phyloP scores from a whole-genome alignment of 495 filamentous ascomycete genomes.

The Thozetella sp. region DNA sequence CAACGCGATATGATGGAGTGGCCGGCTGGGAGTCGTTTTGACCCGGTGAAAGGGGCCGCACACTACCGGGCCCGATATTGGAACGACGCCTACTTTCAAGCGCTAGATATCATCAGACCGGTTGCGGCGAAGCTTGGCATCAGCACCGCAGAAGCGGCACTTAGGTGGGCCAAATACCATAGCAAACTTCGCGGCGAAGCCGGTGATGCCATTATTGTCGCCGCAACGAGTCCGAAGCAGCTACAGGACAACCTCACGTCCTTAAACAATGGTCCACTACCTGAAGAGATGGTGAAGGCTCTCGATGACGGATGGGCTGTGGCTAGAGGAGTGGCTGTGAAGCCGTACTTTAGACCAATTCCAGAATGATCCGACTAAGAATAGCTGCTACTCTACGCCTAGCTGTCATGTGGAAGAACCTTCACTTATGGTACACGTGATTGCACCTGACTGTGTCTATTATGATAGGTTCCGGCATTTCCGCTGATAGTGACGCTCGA shows the following conservation, averaged over 20 bases:
- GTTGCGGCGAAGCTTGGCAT: constrained; percentile 42
- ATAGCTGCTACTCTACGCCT: too few relatives aligned
- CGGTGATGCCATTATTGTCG: constrained; percentile 52
- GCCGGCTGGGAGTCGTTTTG: neutral
- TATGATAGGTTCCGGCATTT: too few relatives aligned
- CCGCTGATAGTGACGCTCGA: too few relatives aligned
- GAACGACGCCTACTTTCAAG: constrained; percentile 44
- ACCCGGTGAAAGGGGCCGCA: neutral
- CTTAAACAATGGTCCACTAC: constrained; percentile 52
- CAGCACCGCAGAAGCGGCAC: constrained; percentile 40
- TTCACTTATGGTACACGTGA: too few relatives aligned
- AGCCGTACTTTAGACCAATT: neutral
- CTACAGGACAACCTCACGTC: constrained; percentile 48
- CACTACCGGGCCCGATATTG: constrained; percentile 32
- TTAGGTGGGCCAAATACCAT: constrained; percentile 49
- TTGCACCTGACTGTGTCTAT: too few relatives aligned
- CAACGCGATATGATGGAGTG: constrained; percentile 20
- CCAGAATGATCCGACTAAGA: neutral
- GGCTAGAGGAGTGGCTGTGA: constrained; percentile 19
- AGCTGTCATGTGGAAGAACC: too few relatives aligned
- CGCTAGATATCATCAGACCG: constrained; percentile 41
- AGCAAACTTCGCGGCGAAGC: constrained; percentile 28
- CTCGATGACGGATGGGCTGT: constrained; percentile 51
- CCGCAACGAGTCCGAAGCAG: constrained; percentile 44
- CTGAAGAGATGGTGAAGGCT: constrained; percentile 49